These are phyloP conservation scores for Trichomonas gallinae DNA, from an alignment of 208 protist genomes.

Conservation along the genomic window DNA sequence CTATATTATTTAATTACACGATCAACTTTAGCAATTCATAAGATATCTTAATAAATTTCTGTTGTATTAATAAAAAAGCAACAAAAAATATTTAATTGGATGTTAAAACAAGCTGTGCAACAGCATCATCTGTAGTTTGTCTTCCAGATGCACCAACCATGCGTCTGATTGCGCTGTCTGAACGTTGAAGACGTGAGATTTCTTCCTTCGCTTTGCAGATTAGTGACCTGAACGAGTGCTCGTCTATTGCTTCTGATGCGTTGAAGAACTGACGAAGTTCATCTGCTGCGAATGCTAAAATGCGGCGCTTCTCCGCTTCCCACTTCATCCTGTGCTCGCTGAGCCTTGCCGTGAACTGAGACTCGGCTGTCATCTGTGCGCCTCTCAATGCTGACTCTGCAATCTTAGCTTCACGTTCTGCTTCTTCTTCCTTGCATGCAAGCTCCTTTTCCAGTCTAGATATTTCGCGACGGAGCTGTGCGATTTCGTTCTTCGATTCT, in stretches of 20 bases:
- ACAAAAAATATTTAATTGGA: no score
- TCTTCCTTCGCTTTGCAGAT: background rate
- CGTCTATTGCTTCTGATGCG: background rate
- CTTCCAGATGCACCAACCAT: background rate
- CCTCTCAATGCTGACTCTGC: background rate
- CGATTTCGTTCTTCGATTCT: background rate
- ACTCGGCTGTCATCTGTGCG: background rate
- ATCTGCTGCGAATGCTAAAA: background rate
- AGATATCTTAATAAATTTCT: no score
- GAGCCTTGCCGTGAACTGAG: background rate
- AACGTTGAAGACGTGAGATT: background rate
- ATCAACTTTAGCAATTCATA: no score
- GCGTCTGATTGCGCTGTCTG: background rate
- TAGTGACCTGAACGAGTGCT: background rate
- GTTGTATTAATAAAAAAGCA: no score
- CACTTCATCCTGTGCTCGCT: background rate
- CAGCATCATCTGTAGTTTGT: background rate
- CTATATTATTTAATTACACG: no score
- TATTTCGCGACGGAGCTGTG: background rate
- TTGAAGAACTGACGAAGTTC: background rate
- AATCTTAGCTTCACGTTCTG: background rate
- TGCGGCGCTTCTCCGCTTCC: background rate
- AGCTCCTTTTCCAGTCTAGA: background rate
- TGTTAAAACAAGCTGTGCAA: background rate
- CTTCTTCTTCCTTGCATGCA: background rate